These are phyloP conservation scores for Coemansia sp. DNA, from an alignment of 192 early-diverging fungal species.

Conservation along the genomic window DNA sequence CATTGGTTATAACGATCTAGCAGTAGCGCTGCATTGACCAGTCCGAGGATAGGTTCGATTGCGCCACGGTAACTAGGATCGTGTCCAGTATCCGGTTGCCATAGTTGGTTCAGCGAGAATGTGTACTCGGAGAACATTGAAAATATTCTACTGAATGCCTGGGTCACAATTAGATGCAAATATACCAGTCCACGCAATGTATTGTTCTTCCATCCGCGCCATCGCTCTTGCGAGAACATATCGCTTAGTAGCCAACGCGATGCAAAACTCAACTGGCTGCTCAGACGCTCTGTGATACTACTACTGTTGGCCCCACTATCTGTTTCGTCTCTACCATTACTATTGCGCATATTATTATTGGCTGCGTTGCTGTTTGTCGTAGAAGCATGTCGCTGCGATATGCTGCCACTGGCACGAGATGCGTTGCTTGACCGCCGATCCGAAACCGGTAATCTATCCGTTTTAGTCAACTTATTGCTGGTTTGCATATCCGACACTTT, in stretches of 20 bases:
- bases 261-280: conserved; percentile 51
- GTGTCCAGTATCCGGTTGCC: conserved; percentile 33
- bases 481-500: neutral
- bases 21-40: conserved; percentile 32
- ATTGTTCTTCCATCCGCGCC: conserved; percentile 53
- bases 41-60: conserved; percentile 31
- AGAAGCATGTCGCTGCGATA: neutral
- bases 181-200: conserved; percentile 44
- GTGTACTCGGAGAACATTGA: conserved; percentile 52
- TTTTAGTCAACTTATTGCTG: neutral
- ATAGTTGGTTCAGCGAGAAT: conserved; percentile 53
- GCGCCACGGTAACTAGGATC: conserved; percentile 39
- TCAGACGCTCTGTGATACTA: conserved; percentile 25
- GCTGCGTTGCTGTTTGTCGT: no score
- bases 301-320: neutral
- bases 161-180: conserved; percentile 46
- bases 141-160: conserved; percentile 47
- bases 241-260: conserved; percentile 52
- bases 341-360: no score
- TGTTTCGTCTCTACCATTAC: neutral
- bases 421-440: conserved; percentile 5
- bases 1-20: conserved; percentile 51
- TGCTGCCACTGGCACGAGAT: neutral
- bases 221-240: conserved; percentile 47
- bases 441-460: neutral